Percentiles rank a stretch among this genome's conserved stretches.
These are phyloP conservation scores for Glycine tomentella DNA, from an alignment of 306 rosid genomes.

Conservation along the genomic window DNA sequence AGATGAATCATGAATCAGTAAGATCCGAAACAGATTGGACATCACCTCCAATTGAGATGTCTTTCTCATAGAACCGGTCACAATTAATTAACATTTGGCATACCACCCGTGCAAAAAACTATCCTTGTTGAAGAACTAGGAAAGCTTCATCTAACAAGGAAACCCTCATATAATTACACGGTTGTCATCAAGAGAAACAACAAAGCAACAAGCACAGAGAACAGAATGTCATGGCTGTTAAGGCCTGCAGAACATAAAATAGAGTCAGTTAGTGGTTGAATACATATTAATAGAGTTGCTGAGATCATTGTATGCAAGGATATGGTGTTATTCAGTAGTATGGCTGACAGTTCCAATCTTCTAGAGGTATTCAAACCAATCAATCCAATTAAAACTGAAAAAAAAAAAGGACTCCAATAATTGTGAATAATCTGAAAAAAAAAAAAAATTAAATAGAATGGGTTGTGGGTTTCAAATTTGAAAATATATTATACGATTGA, in stretches of 20 bases:
- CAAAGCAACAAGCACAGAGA: constrained; percentile 56
- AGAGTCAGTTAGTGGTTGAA: background rate
- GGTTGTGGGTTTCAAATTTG: background rate
- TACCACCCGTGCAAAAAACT: constrained; percentile 24
- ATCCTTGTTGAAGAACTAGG: constrained; percentile 40
- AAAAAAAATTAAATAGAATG: background rate
- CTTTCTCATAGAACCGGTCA: constrained; percentile 44
- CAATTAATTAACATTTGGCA: constrained; percentile 45
- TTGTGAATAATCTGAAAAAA: background rate
- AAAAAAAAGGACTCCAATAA: background rate
- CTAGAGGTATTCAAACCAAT: background rate
- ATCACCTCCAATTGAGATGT: constrained; percentile 38
- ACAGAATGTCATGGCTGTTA: constrained; percentile 43
- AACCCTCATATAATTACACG: constrained; percentile 43
- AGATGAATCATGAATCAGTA: constrained; percentile 62
- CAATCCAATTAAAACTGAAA: background rate
- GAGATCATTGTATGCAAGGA: constrained; percentile 1
- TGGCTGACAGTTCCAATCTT: background rate
- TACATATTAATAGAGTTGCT: constrained; percentile 14
- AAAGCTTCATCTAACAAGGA: constrained; percentile 42
- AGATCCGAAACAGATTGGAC: constrained; percentile 50
- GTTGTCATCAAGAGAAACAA: constrained; percentile 55
- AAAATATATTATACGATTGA: background rate
- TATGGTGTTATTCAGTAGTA: background rate
- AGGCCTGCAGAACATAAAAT: constrained; percentile 64